Evolutionary conservation across 805 yeast genomes (phyloP).

Genomic region (Wickerhamomyces tratensis): DNA sequence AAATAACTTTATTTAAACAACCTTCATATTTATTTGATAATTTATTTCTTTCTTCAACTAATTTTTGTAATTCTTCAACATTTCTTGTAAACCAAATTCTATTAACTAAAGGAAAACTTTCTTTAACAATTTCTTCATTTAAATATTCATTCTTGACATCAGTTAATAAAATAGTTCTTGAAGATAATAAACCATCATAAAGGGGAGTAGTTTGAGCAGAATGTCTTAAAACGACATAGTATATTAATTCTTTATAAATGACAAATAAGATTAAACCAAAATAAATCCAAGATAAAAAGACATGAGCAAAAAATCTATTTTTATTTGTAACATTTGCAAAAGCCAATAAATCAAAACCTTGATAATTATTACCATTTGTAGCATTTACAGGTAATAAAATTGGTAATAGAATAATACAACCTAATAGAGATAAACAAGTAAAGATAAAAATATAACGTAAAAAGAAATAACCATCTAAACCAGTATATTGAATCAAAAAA

Average conservation of each 20-base stretch:
- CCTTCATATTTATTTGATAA: constrained; percentile 53
- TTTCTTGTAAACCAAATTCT: constrained; percentile 59
- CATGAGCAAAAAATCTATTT: constrained; percentile 64
- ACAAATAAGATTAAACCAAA: constrained; percentile 58
- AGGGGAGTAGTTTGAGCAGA: constrained; percentile 64
- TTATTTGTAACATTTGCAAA: constrained; percentile 54
- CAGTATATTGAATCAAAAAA: constrained; percentile 57
- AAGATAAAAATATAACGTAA: constrained; percentile 54
- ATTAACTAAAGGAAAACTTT: constrained; percentile 54
- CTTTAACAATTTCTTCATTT: constrained; percentile 40
- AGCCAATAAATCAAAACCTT: constrained; percentile 58
- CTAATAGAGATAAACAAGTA: constrained; percentile 38
- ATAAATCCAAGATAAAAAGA: constrained; percentile 64
- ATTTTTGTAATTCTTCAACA: constrained; percentile 42
- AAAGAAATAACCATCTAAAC: constrained; percentile 72
- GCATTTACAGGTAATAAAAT: constrained; percentile 68
- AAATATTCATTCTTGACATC: constrained; percentile 40
- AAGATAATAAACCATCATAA: constrained; percentile 58
- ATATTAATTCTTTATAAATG: constrained; percentile 66
- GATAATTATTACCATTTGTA: constrained; percentile 44
- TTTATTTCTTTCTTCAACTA: constrained; percentile 55
- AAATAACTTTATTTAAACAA: constrained; percentile 49
- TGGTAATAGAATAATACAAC: constrained; percentile 53
- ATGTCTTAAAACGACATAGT: constrained; percentile 64
- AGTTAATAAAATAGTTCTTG: constrained; percentile 65